A percentile compares a stretch with the other conserved stretches of the same genome.
These are phyloP conservation scores for Dillenia turbinata DNA, from an alignment of 164 flowering plant species.

Conservation along the genomic window DNA sequence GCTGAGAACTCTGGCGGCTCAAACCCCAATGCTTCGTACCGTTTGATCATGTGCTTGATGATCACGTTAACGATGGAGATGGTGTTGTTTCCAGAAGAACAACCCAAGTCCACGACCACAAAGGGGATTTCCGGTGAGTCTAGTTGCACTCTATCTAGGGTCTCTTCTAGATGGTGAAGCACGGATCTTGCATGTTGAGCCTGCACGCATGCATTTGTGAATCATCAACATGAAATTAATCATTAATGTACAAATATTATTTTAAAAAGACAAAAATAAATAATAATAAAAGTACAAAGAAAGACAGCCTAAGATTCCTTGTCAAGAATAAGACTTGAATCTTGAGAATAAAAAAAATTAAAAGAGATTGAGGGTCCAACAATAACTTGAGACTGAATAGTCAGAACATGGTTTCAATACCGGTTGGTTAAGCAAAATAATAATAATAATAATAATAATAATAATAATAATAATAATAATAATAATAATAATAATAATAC, in stretches of 20 bases:
- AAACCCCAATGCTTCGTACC: conserved; percentile 49
- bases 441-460: too few species aligned
- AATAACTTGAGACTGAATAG: too few species aligned
- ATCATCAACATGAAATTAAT: not conserved
- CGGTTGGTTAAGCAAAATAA: too few species aligned
- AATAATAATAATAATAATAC: too few species aligned
- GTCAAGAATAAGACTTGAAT: too few species aligned
- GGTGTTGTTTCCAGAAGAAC: conserved; percentile 77
- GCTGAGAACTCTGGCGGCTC: conserved; percentile 76
- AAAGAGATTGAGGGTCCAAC: too few species aligned
- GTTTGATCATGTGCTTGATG: conserved; percentile 64
- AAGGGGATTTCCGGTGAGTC: conserved; percentile 39
- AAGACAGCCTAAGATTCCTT: too few species aligned
- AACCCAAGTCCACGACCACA: conserved; percentile 72
- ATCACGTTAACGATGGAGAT: conserved; percentile 55
- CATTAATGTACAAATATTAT: not conserved
- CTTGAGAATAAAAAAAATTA: too few species aligned
- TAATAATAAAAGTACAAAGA: not conserved
- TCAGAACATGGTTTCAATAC: too few species aligned
- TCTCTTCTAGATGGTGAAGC: conserved; percentile 66
- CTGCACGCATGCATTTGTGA: conserved; percentile 27
- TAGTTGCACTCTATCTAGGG: conserved; percentile 54
- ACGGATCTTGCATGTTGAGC: conserved; percentile 76
- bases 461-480: too few species aligned
- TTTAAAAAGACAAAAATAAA: not conserved